These are phyloP conservation scores for Nakazawaea peltata DNA, from an alignment of 805 yeast species.

Conservation along the genomic window DNA sequence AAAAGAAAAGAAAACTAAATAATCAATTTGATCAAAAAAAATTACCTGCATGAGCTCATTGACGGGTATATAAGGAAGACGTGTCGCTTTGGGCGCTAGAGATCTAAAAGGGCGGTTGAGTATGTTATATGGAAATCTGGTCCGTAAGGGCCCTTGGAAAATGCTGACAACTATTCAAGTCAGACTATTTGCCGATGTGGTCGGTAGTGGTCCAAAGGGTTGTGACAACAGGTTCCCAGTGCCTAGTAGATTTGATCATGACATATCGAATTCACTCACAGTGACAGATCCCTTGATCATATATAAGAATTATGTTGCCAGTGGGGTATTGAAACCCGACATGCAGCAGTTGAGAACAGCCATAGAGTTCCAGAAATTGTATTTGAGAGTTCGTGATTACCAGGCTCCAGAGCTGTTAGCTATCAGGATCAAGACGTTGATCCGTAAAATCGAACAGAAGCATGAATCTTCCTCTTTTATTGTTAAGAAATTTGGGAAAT, in stretches of 20 bases:
- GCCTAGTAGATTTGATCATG: not conserved
- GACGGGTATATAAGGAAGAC: no score
- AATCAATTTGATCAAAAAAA: no score
- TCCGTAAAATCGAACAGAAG: constrained; percentile 25
- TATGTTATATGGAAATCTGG: no score
- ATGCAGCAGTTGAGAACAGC: constrained; percentile 55
- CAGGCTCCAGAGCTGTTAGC: constrained; percentile 41
- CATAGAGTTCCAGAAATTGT: constrained; percentile 53
- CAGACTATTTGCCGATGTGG: no score
- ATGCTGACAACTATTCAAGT: no score
- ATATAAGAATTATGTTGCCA: constrained; percentile 43
- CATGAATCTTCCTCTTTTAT: constrained; percentile 11
- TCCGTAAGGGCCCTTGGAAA: no score
- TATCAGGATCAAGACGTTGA: constrained; percentile 31
- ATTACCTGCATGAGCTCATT: no score
- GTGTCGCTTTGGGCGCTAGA: no score
- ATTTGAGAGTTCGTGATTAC: constrained; percentile 51
- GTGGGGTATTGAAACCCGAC: constrained; percentile 47
- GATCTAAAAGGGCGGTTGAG: no score
- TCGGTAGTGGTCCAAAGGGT: constrained; percentile 17
- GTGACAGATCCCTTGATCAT: constrained; percentile 58
- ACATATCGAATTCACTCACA: constrained; percentile 17
- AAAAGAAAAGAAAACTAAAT: no score
- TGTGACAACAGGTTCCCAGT: constrained; percentile 16
- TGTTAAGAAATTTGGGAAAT: constrained; percentile 20